Evolutionary conservation across 148 eudicot genomes (phyloP).

Genomic region (Dianthus caryophyllus): DNA sequence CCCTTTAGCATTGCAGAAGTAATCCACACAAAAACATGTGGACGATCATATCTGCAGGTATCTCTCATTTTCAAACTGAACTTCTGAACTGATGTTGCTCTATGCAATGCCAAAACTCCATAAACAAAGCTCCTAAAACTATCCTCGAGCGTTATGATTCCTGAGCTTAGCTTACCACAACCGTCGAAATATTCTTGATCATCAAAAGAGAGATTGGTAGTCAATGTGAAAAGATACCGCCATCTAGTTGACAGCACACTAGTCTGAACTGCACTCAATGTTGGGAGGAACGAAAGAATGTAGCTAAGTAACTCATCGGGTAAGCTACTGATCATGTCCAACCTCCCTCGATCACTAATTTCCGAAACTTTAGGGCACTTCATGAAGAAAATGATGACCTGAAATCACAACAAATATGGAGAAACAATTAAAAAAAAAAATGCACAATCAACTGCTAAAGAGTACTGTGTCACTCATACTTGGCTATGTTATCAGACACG

Average conservation of each 20-base stretch:
- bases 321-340: conserved; percentile 6
- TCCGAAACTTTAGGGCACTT: not conserved
- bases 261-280: not conserved
- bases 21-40: not conserved
- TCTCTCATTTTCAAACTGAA: not conserved
- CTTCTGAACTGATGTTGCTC: not conserved
- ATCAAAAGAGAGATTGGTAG: not conserved
- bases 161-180: not conserved
- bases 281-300: conserved; percentile 7
- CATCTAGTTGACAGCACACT: not conserved
- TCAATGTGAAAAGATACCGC: conserved; percentile 6
- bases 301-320: not conserved
- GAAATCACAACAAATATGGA: too few species aligned
- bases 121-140: conserved; percentile 19
- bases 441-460: too few species aligned
- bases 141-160: not conserved
- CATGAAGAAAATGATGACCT: not conserved
- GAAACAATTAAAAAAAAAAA: too few species aligned
- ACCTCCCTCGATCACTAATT: not conserved
- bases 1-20: not conserved
- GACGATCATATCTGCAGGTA: not conserved
- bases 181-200: not conserved
- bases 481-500: too few species aligned
- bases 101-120: conserved; percentile 5
- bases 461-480: too few species aligned